A percentile compares a stretch with the other conserved stretches of the same genome.
Conservation (phyloP, 768 basidiomycete species). For the Boletales sp. region DNA sequence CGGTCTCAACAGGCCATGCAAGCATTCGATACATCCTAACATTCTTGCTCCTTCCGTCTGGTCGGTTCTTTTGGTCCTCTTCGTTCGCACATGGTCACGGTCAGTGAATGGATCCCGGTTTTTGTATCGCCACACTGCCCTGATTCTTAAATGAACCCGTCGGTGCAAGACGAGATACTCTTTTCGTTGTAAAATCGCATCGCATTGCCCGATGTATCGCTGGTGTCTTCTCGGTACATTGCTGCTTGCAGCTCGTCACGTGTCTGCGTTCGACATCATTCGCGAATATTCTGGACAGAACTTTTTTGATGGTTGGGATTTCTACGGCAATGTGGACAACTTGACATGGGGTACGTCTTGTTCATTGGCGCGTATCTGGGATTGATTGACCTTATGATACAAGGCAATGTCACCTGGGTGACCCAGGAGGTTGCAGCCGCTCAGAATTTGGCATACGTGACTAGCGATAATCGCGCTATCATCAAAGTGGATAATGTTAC, state of each 20-base stretch:
- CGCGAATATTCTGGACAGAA: conserved; percentile 43
- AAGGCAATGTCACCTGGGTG: conserved; percentile 65
- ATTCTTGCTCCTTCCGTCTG: not conserved
- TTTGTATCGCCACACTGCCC: not conserved
- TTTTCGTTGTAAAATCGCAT: not conserved
- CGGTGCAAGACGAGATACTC: not conserved
- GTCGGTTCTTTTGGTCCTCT: not conserved
- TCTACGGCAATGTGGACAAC: conserved; percentile 49
- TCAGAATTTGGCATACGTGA: conserved; percentile 56
- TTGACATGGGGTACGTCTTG: conserved; percentile 38
- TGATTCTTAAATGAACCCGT: conserved; percentile 5
- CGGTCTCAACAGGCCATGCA: not conserved
- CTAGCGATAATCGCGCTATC: conserved; percentile 59
- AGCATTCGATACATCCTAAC: too few relatives aligned
- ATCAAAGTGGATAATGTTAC: conserved; percentile 73
- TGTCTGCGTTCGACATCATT: conserved; percentile 33
- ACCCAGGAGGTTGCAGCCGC: conserved; percentile 43
- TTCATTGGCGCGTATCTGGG: not conserved
- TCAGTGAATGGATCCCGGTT: not conserved
- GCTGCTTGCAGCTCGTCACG: conserved; percentile 1
- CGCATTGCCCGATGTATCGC: conserved; percentile 10
- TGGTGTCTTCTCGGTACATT: conserved; percentile 2
- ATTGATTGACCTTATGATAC: not conserved
- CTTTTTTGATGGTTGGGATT: conserved; percentile 58
- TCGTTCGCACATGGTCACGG: not conserved